Base-by-base conservation (phyloP, 805 yeast genomes). In the Candida arabinofermentans region DNA sequence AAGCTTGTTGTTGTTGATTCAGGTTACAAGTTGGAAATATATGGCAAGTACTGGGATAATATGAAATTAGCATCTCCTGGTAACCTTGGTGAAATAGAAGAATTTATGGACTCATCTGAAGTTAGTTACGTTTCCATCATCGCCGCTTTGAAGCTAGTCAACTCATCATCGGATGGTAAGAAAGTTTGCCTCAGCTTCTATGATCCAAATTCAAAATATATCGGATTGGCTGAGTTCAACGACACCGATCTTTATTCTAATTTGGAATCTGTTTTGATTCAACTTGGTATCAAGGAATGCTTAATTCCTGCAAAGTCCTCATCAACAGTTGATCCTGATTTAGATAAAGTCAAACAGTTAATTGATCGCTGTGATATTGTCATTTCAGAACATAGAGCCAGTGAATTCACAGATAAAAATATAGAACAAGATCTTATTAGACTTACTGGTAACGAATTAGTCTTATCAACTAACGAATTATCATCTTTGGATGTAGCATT, bases 231-330 rank as follows among this genome's bases (percentile, higher is more conserved):
- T 14, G 95, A 90, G 58, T 84, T 91, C 49, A 75, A 75, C 8
- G 99, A 93, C 59, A 89, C 87, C 56, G 98, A 91, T 36, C 71
- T 88, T 8, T 89, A 77, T 53, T 81, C 96, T 1, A 91, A 90
- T 57, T 62, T 91, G 47, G 98, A 93, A 60, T 81, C 95, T 36
- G 71, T 89, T 37, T 62, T 90, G 44, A 83, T 93, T 51, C 99
- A 93, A 61, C 67, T 89, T 27, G 96, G 96, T 17, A 87, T 89
- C 6, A 86, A 84, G 54, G 99, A 93, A 58, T 81, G 88, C 31
- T 58, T 93, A 13, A 53, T 91, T 5, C 82, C 83, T 10, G 39
- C 51, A 10, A 18, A 14, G 4, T 24, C 36, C 3, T 64, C 68
- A 4, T 37, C 41, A 9, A 52, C 48, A 2, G 32, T 46, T 17